Evolutionary conservation across 257 asterid genomes (phyloP), one percentile per base, ranked within the genome.

Genomic region (Phtheirospermum japonicum): DNA sequence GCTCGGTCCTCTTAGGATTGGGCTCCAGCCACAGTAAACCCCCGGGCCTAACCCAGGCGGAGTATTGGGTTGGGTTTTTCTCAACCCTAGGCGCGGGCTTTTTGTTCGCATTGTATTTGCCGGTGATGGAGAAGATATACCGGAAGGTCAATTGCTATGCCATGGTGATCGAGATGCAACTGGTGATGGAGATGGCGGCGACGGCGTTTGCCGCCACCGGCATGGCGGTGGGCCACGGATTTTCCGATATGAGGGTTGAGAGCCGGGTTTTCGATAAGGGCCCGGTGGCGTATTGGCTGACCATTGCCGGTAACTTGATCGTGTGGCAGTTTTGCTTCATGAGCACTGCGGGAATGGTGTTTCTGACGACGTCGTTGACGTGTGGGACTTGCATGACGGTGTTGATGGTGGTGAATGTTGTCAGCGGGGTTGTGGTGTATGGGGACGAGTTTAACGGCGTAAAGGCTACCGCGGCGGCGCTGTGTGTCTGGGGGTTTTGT

Each of bases 91-190:
- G 86, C 0, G 92, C 95, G 0, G 95, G 95, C 0, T 33, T 89
- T 1, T 14, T 85, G 12, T 87, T 89, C 75, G 81, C 95, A 0
- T 36, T 84, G 0, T 87, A 89, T 7, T 73, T 84, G 0, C 97
- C 95, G 0, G 61, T 87, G n/a, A 86, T 87, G 95, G 90, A 89
- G 73, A 63, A n/a, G 57, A 63, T 89, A 4, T 89, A 84, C 69
- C 50, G 77, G 18, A 51, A 12, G 4, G 83, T 89, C 2, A 10
- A 69, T 28, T 82, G 92, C 72, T 89, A 87, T 60, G 73, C 88
- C 0, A 89, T 84, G 97, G 94, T 87, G 42, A 70, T 87, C 62
- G 97, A 89, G 71, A 89, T 89, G 83, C 97, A 87, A 79, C 59
- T 89, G 1, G 52, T 89, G 17, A 85, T 87, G 86, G 85, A 83